Conservation (phyloP, 805 yeast genomes). For the Saturnispora saitoi region DNA sequence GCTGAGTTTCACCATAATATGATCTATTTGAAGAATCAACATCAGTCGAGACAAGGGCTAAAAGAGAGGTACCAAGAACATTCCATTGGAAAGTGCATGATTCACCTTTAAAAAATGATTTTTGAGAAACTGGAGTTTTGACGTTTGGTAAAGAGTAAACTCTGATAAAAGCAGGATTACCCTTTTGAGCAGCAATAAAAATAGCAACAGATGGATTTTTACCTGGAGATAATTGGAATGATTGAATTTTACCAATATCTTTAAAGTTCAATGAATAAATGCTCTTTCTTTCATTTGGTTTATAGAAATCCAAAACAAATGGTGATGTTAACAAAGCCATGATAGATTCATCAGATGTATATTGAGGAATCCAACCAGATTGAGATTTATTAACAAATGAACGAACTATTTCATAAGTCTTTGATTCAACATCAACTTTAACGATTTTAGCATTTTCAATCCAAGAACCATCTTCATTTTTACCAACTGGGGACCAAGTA, state of each 20-base stretch:
- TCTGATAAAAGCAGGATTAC: conserved; percentile 83
- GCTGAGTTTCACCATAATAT: conserved; percentile 92
- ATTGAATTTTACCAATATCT: conserved; percentile 37
- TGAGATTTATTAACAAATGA: conserved; percentile 74
- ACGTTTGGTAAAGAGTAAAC: conserved; percentile 75
- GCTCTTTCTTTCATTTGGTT: conserved; percentile 39
- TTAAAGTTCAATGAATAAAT: conserved; percentile 50
- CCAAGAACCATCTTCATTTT: conserved; percentile 55
- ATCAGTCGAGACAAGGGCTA: conserved; percentile 92
- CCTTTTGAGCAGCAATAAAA: conserved; percentile 77
- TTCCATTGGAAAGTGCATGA: conserved; percentile 91
- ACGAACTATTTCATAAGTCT: conserved; percentile 22
- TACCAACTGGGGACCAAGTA: conserved; percentile 84
- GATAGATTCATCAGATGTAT: conserved; percentile 68
- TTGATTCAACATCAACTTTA: conserved; percentile 34
- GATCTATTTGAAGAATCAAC: conserved; percentile 90
- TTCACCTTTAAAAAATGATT: conserved; percentile 93
- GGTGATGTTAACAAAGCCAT: conserved; percentile 46
- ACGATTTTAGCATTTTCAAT: conserved; percentile 77
- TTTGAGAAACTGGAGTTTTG: conserved; percentile 70
- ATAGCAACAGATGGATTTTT: conserved; percentile 84
- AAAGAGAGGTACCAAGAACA: conserved; percentile 82
- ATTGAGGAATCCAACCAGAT: conserved; percentile 89
- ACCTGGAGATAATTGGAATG: conserved; percentile 74
- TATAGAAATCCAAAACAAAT: conserved; percentile 63